phyloP scores from a whole-genome alignment of 2,329 filamentous ascomycete species.

The Fusarium newnesense region DNA sequence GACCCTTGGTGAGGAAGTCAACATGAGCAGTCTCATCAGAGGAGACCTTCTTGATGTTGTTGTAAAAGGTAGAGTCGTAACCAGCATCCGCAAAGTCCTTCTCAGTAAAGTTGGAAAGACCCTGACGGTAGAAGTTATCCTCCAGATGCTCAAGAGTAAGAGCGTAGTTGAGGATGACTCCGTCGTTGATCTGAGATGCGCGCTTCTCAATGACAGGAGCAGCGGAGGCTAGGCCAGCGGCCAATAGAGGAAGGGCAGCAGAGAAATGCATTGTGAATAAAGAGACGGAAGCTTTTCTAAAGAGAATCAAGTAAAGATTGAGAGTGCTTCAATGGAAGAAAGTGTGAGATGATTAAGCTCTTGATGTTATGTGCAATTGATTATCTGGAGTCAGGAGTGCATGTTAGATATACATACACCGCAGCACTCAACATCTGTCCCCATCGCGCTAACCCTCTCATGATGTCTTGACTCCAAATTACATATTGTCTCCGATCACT shows the following conservation, averaged over 20 bases:
- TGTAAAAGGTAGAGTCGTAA: constrained; percentile 63
- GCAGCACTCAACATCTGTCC: too few species aligned
- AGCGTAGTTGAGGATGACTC: constrained; percentile 58
- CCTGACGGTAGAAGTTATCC: constrained; percentile 70
- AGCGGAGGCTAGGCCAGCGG: constrained; percentile 27
- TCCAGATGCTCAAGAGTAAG: constrained; percentile 67
- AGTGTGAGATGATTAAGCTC: too few species aligned
- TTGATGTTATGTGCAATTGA: too few species aligned
- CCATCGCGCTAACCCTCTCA: not conserved
- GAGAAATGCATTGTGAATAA: constrained; percentile 8
- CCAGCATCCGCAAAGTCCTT: constrained; percentile 63
- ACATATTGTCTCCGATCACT: not conserved
- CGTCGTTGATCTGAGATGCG: constrained; percentile 27
- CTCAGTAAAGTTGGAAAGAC: constrained; percentile 66
- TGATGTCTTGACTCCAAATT: not conserved
- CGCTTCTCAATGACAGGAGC: constrained; percentile 29
- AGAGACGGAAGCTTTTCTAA: too few species aligned
- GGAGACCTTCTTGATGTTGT: constrained; percentile 65
- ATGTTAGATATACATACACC: too few species aligned
- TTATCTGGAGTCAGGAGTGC: too few species aligned
- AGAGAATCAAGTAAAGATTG: too few species aligned
- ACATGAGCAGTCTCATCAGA: constrained; percentile 57
- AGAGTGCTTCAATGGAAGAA: too few species aligned
- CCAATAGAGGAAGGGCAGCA: constrained; percentile 13
- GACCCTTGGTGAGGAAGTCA: constrained; percentile 33